Evolutionary conservation across 2,329 filamentous ascomycete genomes (phyloP).

Genomic region (Nannizzia gypsea): DNA sequence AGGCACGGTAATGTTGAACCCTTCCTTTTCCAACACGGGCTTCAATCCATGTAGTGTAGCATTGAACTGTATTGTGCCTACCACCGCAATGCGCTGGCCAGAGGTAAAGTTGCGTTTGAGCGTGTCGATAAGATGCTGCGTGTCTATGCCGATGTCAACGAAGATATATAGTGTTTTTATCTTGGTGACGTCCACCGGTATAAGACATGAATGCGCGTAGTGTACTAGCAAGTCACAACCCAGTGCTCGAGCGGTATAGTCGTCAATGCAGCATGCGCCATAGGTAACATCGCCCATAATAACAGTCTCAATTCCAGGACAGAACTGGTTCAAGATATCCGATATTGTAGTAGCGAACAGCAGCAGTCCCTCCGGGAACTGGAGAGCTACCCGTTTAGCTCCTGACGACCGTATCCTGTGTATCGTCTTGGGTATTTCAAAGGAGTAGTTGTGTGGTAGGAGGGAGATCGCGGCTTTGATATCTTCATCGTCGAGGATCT

Average conservation of each 20-base stretch:
- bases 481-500: constrained; percentile 72
- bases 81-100: constrained; percentile 79
- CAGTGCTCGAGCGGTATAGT: constrained; percentile 88
- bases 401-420: constrained; percentile 74
- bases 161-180: constrained; percentile 98
- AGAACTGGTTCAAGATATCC: constrained; percentile 91
- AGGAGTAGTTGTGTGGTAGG: constrained; percentile 91
- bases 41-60: constrained; percentile 83
- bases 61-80: constrained; percentile 98
- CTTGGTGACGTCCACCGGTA: constrained; percentile 89
- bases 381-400: constrained; percentile 77
- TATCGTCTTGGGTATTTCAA: constrained; percentile 97
- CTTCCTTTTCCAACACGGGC: constrained; percentile 64
- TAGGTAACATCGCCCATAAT: constrained; percentile 99
- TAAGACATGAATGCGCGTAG: constrained; percentile 93
- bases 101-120: constrained; percentile 76
- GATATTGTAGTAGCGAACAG: constrained; percentile 96
- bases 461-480: constrained; percentile 80
- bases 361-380: constrained; percentile 90
- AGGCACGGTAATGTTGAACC: constrained; percentile 75
- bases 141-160: constrained; percentile 94
- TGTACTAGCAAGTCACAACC: constrained; percentile 92
- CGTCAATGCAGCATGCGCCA: constrained; percentile 95
- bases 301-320: constrained; percentile 76
- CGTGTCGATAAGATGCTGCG: constrained; percentile 70